These are phyloP conservation scores for Lipomyces sp. DNA, from an alignment of 805 yeast genomes.

Conservation along the genomic window DNA sequence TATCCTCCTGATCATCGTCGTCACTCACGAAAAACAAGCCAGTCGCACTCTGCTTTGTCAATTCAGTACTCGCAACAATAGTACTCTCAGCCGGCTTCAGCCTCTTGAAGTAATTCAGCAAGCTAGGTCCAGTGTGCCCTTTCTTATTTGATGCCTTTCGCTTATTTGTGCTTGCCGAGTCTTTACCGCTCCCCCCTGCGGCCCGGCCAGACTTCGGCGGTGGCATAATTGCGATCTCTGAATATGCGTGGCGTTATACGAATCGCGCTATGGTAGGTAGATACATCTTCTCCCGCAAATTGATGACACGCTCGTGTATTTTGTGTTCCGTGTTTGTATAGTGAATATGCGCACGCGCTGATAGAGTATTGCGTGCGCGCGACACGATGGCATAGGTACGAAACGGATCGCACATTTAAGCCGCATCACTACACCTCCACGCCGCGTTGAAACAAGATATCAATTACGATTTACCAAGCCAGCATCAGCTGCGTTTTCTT, in stretches of 20 bases:
- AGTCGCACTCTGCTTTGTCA: background rate
- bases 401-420: too few species aligned
- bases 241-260: background rate
- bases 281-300: background rate
- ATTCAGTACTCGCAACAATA: background rate
- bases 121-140: conserved; percentile 7
- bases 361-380: too few species aligned
- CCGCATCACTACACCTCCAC: too few species aligned
- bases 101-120: conserved; percentile 12
- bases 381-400: too few species aligned
- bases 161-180: background rate
- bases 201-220: background rate
- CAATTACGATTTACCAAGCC: too few species aligned
- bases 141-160: background rate
- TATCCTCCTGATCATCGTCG: background rate
- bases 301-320: background rate
- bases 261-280: background rate
- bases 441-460: too few species aligned
- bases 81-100: background rate
- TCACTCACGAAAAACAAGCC: background rate
- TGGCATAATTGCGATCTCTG: background rate
- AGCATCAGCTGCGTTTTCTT: too few species aligned
- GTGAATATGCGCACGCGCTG: too few species aligned
- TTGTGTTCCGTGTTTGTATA: too few species aligned
- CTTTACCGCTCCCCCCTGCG: background rate